Evolutionary conservation across 2,329 filamentous ascomycete genomes (phyloP), one percentile per base, ranked within the genome.

Genomic region (Neocatenulostroma microsporum): DNA sequence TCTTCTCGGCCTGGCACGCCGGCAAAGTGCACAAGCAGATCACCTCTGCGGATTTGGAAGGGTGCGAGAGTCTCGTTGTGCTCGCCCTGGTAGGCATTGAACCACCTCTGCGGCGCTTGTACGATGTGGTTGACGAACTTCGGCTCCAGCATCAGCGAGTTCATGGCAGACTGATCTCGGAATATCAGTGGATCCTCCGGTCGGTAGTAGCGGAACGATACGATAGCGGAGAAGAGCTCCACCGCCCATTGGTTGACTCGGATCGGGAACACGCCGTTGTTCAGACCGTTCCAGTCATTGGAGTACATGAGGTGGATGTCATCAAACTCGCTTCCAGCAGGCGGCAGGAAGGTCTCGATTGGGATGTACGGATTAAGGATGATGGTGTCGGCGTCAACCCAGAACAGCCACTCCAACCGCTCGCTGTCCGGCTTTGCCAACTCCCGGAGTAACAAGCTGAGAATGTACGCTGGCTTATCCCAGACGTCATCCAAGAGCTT

Each of bases 401-500:
- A 67, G 44, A 66, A 52, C 5, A 67, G 49, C 63, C 63, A 67
- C 34, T 66, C 58, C 10, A 66, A 46, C 5, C 63, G 51, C 35
- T 64, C 54, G 15, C 47, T 51, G 10, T 55, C 52, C 1, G 62
- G 60, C 41, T 64, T 63, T 7, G 55, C 37, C 40, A 64, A 53
- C 43, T 63, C 60, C 3, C 53, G 47, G 34, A 65, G 50, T 8
- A 67, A 46, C 5, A 66, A 45, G 9, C 57, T 54, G 8, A 67
- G 50, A 21, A 69, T 61, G 41, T 66, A 67, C 2, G 62, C 66
- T 2, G 59, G 58, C 36, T 69, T 69, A 30, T 58, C 63, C 65
- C 66, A 69, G 4, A 64, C 54, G 25, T 63, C 60, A 32, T 66
- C 62, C 12, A 68, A 48, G 1, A 69, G 53, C 2, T 57, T 45